Evolutionary conservation across 179 eudicot genomes (phyloP), one percentile per base, ranked within the genome.

Genomic region (Drosera spatulata): DNA sequence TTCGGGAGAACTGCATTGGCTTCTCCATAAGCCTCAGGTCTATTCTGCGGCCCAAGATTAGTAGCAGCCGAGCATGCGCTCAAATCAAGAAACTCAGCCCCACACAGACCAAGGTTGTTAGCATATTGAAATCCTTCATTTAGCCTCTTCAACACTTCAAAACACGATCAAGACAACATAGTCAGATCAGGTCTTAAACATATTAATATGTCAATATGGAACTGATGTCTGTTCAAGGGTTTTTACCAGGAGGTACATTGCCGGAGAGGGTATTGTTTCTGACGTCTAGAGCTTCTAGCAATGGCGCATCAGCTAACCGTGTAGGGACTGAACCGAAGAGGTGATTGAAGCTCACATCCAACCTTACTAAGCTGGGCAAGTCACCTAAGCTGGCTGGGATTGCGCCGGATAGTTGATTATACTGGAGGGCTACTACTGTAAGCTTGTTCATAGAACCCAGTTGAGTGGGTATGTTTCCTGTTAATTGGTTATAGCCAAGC

Each of bases 301-400:
- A 59, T 12, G 88, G 94, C 37, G 87, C 73, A 49, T 84, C 76
- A 10, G 96, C 91, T 64, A 91, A 42, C 40, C 82, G 86, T 7
- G 66, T 60, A 1, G 97, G 97, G 65, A 91, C 83, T 5, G 96
- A 91, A 57, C 97, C 97, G 60, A 91, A 91, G 48, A 91, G 81
- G 10, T 45, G 67, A 76, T 91, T 91, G 54, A 75, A 82, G 69
- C 97, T 85, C 73, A 91, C 67, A 71, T 91, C 97, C 66, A 91
- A 54, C 75, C 97, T 81, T 41, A 69, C 61, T 52, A 91, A 67
- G 65, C 69, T 59, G 51, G 59, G 53, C 64, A 91, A 66, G 11
- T 71, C 75, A 33, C 96, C 97, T 63, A 87, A 73, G 48, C 85
- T 88, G 11, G 97, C 97, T 14, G 97, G 97, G 52, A 91, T 85